These are phyloP conservation scores for Serpula lacrymans DNA, from an alignment of 768 basidiomycete species.

Conservation along the genomic window DNA sequence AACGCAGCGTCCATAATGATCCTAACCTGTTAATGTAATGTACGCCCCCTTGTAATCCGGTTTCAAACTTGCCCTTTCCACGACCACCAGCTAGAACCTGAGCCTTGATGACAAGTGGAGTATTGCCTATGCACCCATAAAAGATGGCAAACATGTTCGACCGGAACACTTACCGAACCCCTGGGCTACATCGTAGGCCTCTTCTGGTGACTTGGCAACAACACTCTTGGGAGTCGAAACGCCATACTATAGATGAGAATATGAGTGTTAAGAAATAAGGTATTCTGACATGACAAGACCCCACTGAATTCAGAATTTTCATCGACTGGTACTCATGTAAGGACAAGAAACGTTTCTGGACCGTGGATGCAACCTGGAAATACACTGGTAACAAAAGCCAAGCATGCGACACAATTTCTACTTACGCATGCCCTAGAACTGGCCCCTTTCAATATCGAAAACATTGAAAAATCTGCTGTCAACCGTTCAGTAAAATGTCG, in stretches of 20 bases:
- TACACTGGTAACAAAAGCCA: constrained; percentile 8
- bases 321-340: constrained; percentile 99
- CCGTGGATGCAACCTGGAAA: constrained; percentile 60
- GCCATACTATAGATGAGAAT: constrained; percentile 65
- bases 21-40: constrained; percentile 84
- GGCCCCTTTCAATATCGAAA: constrained; percentile 64
- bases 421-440: constrained; percentile 64
- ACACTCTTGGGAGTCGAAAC: constrained; percentile 92
- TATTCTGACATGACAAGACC: constrained; percentile 13
- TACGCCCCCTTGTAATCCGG: constrained; percentile 95
- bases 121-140: constrained; percentile 46
- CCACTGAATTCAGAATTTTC: constrained; percentile 88
- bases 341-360: constrained; percentile 88
- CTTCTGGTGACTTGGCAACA: constrained; percentile 81
- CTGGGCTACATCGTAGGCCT: constrained; percentile 87
- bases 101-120: constrained; percentile 93
- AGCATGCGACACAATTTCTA: no score
- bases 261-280: constrained; percentile 1
- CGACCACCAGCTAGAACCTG: constrained; percentile 98
- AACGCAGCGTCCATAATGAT: not conserved
- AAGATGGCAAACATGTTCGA: constrained; percentile 2
- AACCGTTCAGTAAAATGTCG: no score
- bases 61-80: constrained; percentile 96
- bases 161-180: constrained; percentile 65
- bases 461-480: no score